Evolutionary conservation across 2,329 filamentous ascomycete genomes (phyloP), one percentile per base, ranked within the genome.

Genomic region (Diaporthe capsici): DNA sequence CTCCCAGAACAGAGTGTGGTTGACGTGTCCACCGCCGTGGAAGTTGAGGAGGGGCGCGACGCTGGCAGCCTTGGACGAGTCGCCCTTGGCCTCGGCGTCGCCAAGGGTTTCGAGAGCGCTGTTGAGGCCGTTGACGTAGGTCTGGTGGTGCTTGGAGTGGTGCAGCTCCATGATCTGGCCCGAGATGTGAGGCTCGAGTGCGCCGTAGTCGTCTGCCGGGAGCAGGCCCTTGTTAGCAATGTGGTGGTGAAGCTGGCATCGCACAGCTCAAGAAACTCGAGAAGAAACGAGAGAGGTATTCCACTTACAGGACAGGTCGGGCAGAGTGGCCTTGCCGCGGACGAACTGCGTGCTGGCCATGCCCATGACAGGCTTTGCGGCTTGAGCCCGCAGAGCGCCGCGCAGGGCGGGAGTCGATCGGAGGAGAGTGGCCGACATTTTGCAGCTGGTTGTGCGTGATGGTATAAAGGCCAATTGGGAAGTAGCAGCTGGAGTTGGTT

Each of bases 1-100:
- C 85, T 94, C 92, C 95, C 95, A 98, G 89, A 98, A 98, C 49
- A 98, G 91, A 0, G 92, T 92, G 88, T 98, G 96, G 87, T 98
- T 98, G 85, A 97, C 93, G 87, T 98, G 95, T 9, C 96, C 96
- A 58, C 96, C 96, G 67, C 94, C 95, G 83, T 98, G 95, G 90
- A 98, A 98, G 81, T 93, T 94, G 86, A 98, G 85, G 31, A 88
- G 83, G 22, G 88, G 88, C 3, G 88, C 88, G 77, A 88, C 84
- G 10, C 86, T 82, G 44, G 88, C 87, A 8, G 87, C 88, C 77
- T 87, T 86, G 82, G 85, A 84, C 78, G 84, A 81, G 80, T 90
- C 94, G 80, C 92, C 92, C 84, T 92, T 89, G 81, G 86, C 87
- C 81, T 91, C 89, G 49, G 94, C 94, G 76, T 88, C 86, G 71